Evolutionary conservation across 106 monocot genomes (phyloP).

Genomic region (Platanthera guangdongensis): DNA sequence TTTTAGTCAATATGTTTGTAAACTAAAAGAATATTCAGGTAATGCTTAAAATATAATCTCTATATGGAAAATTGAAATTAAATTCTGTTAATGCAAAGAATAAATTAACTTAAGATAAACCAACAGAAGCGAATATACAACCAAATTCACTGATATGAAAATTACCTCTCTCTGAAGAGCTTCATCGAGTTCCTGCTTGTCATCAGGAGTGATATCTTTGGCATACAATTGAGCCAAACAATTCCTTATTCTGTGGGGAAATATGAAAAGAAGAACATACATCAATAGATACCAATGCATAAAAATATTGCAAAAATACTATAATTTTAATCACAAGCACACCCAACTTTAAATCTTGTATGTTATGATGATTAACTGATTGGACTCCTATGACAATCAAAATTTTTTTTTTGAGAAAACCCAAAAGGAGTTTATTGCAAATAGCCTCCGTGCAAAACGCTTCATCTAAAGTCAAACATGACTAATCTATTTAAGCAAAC

Average conservation of each 20-base stretch:
- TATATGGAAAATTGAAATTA: background rate
- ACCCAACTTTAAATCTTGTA: background rate
- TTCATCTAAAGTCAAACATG: background rate
- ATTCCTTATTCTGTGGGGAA: conserved; percentile 70
- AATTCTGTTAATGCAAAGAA: background rate
- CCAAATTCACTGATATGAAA: background rate
- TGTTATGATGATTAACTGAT: background rate
- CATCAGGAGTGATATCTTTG: conserved; percentile 94
- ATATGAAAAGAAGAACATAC: background rate
- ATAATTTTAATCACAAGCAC: background rate
- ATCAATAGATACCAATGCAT: background rate
- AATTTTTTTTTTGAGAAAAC: background rate
- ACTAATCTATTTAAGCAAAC: conserved; percentile 12
- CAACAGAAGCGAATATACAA: background rate
- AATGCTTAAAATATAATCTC: background rate
- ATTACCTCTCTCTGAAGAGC: conserved; percentile 94
- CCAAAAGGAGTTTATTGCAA: background rate
- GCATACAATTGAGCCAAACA: conserved; percentile 72
- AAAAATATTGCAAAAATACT: background rate
- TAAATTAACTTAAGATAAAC: background rate
- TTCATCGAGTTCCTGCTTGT: conserved; percentile 97
- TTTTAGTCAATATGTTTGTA: background rate
- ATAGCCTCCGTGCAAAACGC: background rate
- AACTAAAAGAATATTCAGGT: background rate
- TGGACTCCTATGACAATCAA: background rate